Evolutionary conservation across 345 rosid species (phyloP).

Genomic region (Kernera saxatilis): DNA sequence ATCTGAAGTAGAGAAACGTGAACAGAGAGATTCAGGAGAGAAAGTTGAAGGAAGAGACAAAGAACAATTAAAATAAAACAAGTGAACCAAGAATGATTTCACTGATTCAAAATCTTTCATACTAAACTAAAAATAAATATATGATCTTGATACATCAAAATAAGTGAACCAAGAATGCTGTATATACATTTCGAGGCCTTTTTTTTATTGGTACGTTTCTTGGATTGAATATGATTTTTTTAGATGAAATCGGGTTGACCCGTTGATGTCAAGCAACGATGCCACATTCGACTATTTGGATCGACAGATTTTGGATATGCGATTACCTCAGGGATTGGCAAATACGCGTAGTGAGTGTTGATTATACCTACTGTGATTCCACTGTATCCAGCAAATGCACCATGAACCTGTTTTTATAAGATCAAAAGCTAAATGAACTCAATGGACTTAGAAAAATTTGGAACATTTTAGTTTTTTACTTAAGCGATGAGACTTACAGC

Average conservation of each 20-base stretch:
- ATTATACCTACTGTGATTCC: conserved; percentile 92
- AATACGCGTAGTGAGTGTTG: conserved; percentile 94
- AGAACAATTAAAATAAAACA: background rate
- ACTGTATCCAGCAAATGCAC: conserved; percentile 95
- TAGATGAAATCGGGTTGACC: conserved; percentile 94
- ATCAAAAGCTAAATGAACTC: background rate
- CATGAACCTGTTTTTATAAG: conserved; percentile 62
- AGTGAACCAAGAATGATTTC: too few relatives aligned
- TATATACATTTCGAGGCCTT: conserved; percentile 6
- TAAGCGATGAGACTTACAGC: conserved; percentile 52
- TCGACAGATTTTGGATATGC: conserved; percentile 80
- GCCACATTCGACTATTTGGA: conserved; percentile 98
- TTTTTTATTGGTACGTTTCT: background rate
- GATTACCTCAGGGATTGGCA: conserved; percentile 93
- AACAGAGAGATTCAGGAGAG: conserved; percentile 16
- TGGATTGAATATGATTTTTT: background rate
- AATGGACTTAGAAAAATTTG: background rate
- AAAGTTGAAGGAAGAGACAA: conserved; percentile 4
- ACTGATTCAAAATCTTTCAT: background rate
- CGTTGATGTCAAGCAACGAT: conserved; percentile 93
- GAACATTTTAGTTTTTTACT: background rate
- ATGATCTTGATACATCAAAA: conserved; percentile 14
- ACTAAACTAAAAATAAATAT: background rate
- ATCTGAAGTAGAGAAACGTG: background rate
- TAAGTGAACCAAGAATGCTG: conserved; percentile 14